Percentiles rank a stretch among this genome's conserved stretches.
Conservation (phyloP, 345 rosid genomes). For the Citrus hindsii region DNA sequence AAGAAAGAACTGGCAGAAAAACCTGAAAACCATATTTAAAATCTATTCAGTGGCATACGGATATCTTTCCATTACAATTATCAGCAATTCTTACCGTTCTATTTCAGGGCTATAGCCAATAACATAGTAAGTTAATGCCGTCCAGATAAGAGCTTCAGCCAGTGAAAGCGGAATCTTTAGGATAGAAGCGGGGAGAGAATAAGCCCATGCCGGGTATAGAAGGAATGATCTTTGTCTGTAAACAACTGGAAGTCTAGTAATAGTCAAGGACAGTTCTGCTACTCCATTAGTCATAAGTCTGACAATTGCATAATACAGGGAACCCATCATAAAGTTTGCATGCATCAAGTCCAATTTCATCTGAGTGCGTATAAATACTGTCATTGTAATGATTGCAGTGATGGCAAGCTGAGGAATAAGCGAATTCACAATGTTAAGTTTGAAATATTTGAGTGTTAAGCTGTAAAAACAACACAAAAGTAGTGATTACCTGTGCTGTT, state of each 20-base stretch:
- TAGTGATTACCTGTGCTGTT: slow-evolving; percentile 20
- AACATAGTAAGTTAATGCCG: slow-evolving; percentile 40
- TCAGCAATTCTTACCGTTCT: slow-evolving; percentile 25
- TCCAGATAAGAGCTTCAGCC: slow-evolving; percentile 40
- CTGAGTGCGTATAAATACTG: slow-evolving; percentile 34
- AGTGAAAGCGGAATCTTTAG: slow-evolving; percentile 41
- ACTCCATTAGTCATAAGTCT: slow-evolving; percentile 44
- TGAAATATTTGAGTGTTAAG: neutral
- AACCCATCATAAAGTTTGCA: slow-evolving; percentile 41
- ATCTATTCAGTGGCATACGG: neutral
- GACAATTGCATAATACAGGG: slow-evolving; percentile 28
- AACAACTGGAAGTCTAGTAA: slow-evolving; percentile 38
- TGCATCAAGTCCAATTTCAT: slow-evolving; percentile 26
- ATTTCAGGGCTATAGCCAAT: slow-evolving; percentile 49
- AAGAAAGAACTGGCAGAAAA: slow-evolving; percentile 51
- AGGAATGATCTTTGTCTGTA: slow-evolving; percentile 41
- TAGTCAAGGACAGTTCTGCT: slow-evolving; percentile 41
- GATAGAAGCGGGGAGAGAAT: slow-evolving; percentile 41
- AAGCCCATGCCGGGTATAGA: slow-evolving; percentile 55
- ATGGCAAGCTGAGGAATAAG: slow-evolving; percentile 23
- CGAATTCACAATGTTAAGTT: neutral
- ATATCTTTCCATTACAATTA: neutral
- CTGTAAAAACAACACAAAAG: neutral
- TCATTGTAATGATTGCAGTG: slow-evolving; percentile 30
- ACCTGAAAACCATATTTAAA: slow-evolving; percentile 28